phyloP scores from a whole-genome alignment of 164 flowering plant species.

The Magnolia changhungtana region DNA sequence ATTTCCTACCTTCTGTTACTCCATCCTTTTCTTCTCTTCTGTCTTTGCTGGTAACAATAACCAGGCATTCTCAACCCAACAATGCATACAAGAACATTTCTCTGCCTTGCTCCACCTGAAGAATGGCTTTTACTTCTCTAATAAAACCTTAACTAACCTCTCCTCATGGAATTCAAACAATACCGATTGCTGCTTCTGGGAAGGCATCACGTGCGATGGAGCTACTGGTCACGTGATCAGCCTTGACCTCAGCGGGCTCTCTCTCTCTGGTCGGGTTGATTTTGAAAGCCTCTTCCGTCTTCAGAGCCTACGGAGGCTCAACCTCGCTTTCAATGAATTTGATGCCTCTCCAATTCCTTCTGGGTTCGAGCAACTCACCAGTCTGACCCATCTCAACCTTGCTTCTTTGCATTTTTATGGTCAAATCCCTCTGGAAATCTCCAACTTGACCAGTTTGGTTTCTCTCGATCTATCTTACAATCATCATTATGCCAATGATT shows the following conservation, averaged over 20 bases:
- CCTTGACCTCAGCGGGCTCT: constrained; percentile 30
- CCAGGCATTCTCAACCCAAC: no score
- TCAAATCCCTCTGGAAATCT: constrained; percentile 35
- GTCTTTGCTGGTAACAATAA: no score
- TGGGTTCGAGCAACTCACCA: constrained; percentile 23
- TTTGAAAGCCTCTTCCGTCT: not conserved
- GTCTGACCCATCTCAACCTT: constrained; percentile 37
- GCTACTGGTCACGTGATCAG: constrained; percentile 27
- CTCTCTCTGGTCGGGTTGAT: constrained; percentile 13
- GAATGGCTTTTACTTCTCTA: no score
- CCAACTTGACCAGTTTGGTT: constrained; percentile 26
- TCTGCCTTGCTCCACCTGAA: no score
- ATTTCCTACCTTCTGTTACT: no score
- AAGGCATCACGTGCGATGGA: constrained; percentile 31
- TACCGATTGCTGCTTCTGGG: constrained; percentile 36
- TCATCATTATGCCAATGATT: not conserved
- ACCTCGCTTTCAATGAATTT: constrained; percentile 36
- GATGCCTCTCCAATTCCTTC: constrained; percentile 26
- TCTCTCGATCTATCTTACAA: constrained; percentile 13
- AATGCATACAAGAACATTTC: no score
- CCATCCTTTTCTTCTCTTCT: no score
- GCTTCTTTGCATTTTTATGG: constrained; percentile 40
- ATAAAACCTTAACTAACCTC: not conserved
- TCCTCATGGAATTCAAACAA: constrained; percentile 27
- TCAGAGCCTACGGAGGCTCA: constrained; percentile 27